Percentiles rank a stretch among this genome's conserved stretches.
phyloP scores from a whole-genome alignment of 495 filamentous ascomycete species.

The Hypoxylon intermedium region DNA sequence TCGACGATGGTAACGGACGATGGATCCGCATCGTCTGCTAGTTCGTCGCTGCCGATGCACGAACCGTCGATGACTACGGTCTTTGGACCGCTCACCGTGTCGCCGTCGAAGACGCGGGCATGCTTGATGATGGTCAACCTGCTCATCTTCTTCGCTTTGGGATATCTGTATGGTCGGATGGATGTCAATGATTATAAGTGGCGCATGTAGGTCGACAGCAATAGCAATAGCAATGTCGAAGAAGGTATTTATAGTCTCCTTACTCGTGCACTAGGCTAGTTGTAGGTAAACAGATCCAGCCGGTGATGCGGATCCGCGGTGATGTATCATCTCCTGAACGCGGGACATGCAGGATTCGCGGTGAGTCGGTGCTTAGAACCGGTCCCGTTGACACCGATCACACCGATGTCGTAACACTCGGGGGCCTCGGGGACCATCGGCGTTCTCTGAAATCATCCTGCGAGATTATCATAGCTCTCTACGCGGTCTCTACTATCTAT shows the following conservation, averaged over 20 bases:
- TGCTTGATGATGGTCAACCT: constrained; percentile 25
- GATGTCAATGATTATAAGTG: no score
- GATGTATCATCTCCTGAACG: background rate
- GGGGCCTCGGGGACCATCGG: no score
- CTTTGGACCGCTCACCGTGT: constrained; percentile 13
- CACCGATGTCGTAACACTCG: constrained; percentile 11
- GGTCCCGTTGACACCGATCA: constrained; percentile 6
- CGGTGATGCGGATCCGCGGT: background rate
- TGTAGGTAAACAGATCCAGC: background rate
- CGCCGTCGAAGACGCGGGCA: constrained; percentile 33
- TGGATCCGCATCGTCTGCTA: constrained; percentile 14
- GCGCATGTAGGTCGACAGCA: no score
- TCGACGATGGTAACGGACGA: constrained; percentile 42
- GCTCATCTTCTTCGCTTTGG: constrained; percentile 8
- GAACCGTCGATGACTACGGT: constrained; percentile 29
- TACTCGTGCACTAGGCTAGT: background rate
- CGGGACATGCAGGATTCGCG: background rate
- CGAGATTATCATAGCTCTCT: background rate
- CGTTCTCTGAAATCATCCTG: background rate
- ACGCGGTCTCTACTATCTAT: background rate
- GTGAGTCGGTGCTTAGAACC: constrained; percentile 2
- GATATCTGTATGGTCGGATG: background rate
- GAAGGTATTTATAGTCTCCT: background rate
- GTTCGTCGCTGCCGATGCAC: constrained; percentile 22
- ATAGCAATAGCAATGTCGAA: no score